Evolutionary conservation across 805 yeast genomes (phyloP).

Genomic region (Suhomyces pyralidae): DNA sequence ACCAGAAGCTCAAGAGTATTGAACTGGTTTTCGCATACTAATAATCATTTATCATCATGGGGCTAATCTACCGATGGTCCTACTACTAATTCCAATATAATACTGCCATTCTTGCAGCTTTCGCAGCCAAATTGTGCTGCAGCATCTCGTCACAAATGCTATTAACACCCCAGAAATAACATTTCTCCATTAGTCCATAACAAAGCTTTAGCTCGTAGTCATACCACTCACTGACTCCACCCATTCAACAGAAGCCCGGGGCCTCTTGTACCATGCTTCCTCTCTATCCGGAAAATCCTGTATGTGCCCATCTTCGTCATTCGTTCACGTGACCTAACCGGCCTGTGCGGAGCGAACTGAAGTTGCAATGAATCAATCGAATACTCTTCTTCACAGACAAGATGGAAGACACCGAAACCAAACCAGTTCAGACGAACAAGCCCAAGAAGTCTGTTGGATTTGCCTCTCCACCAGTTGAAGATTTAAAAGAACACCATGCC

Average conservation of each 20-base stretch:
- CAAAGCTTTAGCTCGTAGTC: too few species aligned
- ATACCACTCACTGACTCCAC: too few species aligned
- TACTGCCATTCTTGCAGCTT: not conserved
- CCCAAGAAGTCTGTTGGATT: constrained; percentile 36
- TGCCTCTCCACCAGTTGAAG: constrained; percentile 37
- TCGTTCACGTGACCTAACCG: not conserved
- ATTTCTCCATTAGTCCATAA: too few species aligned
- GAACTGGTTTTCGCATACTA: too few species aligned
- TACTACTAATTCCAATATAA: too few species aligned
- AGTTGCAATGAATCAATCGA: not conserved
- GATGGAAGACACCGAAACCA: not conserved
- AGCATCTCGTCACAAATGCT: too few species aligned
- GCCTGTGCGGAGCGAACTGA: not conserved
- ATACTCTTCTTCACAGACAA: not conserved
- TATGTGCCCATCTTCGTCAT: not conserved
- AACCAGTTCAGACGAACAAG: not conserved
- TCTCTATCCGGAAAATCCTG: not conserved
- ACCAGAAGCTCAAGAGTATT: too few species aligned
- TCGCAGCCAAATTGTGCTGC: not conserved
- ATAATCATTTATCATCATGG: not conserved
- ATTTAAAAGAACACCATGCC: constrained; percentile 33
- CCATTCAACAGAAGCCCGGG: too few species aligned
- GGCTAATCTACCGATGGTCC: not conserved
- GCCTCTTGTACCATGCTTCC: too few species aligned
- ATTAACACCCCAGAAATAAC: too few species aligned